Conservation (phyloP, 2,329 filamentous ascomycete genomes). For the Alternaria atra region DNA sequence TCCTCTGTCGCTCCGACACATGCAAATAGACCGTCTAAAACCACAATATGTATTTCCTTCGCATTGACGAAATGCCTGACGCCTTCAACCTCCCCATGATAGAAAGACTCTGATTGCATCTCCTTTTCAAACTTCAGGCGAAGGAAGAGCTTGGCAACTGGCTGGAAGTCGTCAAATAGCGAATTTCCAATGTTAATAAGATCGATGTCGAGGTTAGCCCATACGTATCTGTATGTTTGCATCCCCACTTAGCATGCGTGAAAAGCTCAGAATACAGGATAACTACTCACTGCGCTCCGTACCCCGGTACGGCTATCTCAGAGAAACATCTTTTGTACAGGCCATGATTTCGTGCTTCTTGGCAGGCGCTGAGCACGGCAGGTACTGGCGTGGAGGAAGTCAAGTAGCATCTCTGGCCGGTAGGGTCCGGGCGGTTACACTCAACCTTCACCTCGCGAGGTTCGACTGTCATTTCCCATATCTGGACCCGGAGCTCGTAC, state of each 20-base stretch:
- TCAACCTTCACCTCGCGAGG: conserved; percentile 2
- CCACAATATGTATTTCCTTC: background rate
- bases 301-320: background rate
- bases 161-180: background rate
- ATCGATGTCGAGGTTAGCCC: background rate
- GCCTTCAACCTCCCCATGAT: no score
- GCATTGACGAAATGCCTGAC: background rate
- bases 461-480: conserved; percentile 21
- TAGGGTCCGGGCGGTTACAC: background rate
- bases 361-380: conserved; percentile 12
- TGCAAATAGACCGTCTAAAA: background rate
- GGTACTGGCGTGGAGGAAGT: conserved; percentile 9
- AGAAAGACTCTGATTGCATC: background rate
- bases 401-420: no score
- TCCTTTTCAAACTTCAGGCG: background rate
- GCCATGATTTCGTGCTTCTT: conserved; percentile 16
- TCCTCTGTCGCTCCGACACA: background rate
- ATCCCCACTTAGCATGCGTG: background rate
- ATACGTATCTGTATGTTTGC: background rate
- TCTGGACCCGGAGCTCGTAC: conserved; percentile 13
- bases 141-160: background rate
- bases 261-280: background rate
- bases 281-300: background rate
- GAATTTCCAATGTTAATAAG: background rate
- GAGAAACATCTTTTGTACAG: conserved; percentile 13